phyloP scores from a whole-genome alignment of 2,329 filamentous ascomycete species.

The Ophiostoma triangulosporum region DNA sequence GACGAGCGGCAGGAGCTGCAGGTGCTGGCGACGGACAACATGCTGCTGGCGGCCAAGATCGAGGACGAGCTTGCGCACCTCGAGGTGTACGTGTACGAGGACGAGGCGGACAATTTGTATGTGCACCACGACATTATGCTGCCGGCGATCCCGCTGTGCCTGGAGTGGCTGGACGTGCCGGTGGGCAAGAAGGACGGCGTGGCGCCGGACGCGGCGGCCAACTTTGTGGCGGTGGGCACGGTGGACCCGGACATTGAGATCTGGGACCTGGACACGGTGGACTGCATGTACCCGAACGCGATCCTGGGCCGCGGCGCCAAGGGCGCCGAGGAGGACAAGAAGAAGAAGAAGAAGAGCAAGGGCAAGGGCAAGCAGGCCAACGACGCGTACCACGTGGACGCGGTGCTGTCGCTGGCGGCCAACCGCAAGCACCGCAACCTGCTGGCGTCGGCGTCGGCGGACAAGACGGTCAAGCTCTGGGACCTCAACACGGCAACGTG shows the following conservation, averaged over 20 bases:
- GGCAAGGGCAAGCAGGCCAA: constrained; percentile 84
- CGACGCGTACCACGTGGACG: constrained; percentile 85
- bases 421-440: constrained; percentile 92
- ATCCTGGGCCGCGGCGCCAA: constrained; percentile 66
- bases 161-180: constrained; percentile 93
- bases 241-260: constrained; percentile 98
- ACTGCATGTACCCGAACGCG: constrained; percentile 96
- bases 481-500: constrained; percentile 84
- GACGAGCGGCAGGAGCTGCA: constrained; percentile 90
- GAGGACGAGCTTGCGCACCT: constrained; percentile 95
- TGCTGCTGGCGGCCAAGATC: constrained; percentile 82
- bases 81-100: constrained; percentile 96
- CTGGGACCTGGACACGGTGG: constrained; percentile 91
- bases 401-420: constrained; percentile 77
- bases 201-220: constrained; percentile 56
- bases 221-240: constrained; percentile 89
- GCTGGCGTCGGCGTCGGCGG: constrained; percentile 85
- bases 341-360: constrained; percentile 74
- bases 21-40: constrained; percentile 82
- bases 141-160: constrained; percentile 83
- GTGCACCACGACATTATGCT: constrained; percentile 99
- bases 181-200: constrained; percentile 49
- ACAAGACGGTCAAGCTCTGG: constrained; percentile 97
- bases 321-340: constrained; percentile 29
- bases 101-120: constrained; percentile 88